phyloP scores from a whole-genome alignment of 2,329 filamentous ascomycete species.

The Fusarium incarnatum region DNA sequence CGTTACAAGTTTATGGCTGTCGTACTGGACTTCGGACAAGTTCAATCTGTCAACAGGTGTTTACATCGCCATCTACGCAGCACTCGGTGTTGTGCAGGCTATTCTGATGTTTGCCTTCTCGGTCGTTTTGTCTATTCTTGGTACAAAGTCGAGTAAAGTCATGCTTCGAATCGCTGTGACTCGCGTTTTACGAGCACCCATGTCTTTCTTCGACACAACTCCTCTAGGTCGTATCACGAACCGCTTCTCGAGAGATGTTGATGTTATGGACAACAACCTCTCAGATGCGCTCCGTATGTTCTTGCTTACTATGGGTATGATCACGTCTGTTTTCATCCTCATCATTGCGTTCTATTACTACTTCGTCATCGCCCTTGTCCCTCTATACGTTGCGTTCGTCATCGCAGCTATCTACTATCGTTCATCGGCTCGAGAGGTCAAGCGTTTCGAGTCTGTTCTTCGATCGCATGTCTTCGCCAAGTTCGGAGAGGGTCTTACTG shows the following conservation, averaged over 20 bases:
- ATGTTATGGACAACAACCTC: slow-evolving; percentile 95
- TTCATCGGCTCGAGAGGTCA: slow-evolving; percentile 90
- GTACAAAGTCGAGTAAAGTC: slow-evolving; percentile 82
- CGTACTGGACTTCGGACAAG: slow-evolving; percentile 89
- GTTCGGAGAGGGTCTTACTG: slow-evolving; percentile 88
- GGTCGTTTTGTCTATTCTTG: slow-evolving; percentile 78
- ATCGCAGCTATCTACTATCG: slow-evolving; percentile 90
- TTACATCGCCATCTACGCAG: slow-evolving; percentile 80
- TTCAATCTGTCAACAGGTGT: slow-evolving; percentile 73
- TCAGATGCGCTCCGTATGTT: slow-evolving; percentile 94
- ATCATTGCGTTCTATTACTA: slow-evolving; percentile 97
- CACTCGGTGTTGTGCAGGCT: slow-evolving; percentile 77
- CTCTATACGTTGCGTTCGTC: slow-evolving; percentile 80
- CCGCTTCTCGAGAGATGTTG: slow-evolving; percentile 93
- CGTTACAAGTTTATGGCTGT: slow-evolving; percentile 89
- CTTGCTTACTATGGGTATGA: slow-evolving; percentile 84
- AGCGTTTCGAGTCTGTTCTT: slow-evolving; percentile 90
- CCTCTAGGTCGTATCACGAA: slow-evolving; percentile 96
- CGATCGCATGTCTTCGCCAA: slow-evolving; percentile 90
- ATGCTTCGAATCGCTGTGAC: slow-evolving; percentile 86
- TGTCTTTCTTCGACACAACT: slow-evolving; percentile 97
- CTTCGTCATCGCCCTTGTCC: slow-evolving; percentile 73
- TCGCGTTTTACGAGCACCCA: slow-evolving; percentile 77
- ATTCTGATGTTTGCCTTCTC: slow-evolving; percentile 85
- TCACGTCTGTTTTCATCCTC: slow-evolving; percentile 84